phyloP scores from a whole-genome alignment of 441 rosid genomes.

The Erodium texanum region DNA sequence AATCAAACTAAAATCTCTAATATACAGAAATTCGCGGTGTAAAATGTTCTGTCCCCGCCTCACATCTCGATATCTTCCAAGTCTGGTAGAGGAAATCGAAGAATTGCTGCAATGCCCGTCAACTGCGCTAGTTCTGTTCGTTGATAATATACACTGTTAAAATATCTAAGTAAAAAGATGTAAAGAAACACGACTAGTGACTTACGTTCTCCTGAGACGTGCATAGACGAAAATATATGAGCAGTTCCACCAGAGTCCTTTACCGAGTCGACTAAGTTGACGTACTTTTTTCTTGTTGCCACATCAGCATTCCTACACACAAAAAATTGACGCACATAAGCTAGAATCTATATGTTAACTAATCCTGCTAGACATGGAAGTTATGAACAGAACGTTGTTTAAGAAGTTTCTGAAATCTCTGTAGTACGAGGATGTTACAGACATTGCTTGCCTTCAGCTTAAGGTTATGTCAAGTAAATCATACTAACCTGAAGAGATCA shows the following conservation, averaged over 20 bases:
- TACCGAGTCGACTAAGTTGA: conserved; percentile 63
- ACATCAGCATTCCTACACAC: conserved; percentile 69
- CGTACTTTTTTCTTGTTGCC: conserved; percentile 55
- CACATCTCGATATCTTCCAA: conserved; percentile 92
- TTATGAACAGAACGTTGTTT: too few relatives aligned
- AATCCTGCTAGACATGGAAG: too few relatives aligned
- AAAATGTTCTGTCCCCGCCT: conserved; percentile 14
- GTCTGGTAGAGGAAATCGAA: conserved; percentile 87
- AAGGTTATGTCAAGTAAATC: background rate
- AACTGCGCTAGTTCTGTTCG: conserved; percentile 64
- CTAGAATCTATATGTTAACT: background rate
- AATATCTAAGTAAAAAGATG: background rate
- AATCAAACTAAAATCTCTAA: too few relatives aligned
- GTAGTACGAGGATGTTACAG: too few relatives aligned
- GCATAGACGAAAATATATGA: conserved; percentile 87
- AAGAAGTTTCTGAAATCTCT: too few relatives aligned
- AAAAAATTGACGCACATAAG: conserved; percentile 6
- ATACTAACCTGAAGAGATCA: conserved; percentile 80
- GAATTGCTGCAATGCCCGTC: conserved; percentile 89
- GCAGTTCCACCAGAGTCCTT: conserved; percentile 67
- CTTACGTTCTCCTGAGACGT: conserved; percentile 94
- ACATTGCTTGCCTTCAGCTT: background rate
- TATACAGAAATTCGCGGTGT: too few relatives aligned
- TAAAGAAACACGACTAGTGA: background rate
- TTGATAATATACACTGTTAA: background rate